Base-by-base conservation (phyloP, 192 early-diverging fungal genomes). In the Podila minutissima region DNA sequence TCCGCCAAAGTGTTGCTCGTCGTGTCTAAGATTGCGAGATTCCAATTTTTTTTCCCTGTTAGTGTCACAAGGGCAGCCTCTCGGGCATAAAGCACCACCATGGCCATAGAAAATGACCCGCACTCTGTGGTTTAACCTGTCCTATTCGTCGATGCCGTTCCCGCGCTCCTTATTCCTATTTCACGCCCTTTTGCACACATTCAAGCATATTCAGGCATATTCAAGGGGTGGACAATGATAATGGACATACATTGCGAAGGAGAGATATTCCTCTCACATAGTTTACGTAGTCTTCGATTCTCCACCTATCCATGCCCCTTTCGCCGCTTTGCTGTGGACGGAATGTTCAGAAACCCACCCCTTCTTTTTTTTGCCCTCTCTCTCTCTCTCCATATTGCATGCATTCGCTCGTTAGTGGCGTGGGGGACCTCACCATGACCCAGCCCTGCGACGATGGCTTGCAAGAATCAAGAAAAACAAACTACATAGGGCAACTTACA, bases 1-100 rank as follows among this genome's bases (percentile, higher is more conserved):
- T 70, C 95, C 95, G 49, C 95, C 96, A 85, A 97, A 96, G 64
- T 96, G 95, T 57, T 96, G 94, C 82, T 97, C 96, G 78, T 97
- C 96, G 82, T 96, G 96, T 2, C 91, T 92, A 58, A 12, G 32
- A 41, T 11, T 28, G 20, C 17, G 6, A 64, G 13, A n/a, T n/a
- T n/a, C 0, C 5, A 6, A 2, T 51, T n/a, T n/a, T 10, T 37
- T 37, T 6, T 10, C 3, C 35, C 9, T 37, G 35, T 41, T 41
- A 41, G 11, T 41, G 12, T 9, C 11, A 41, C 38, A 41, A 41
- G 38, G 7, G 38, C 9, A 41, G 38, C 38, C 11, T 41, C 38
- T 41, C 38, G 38, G 38, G 38, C 38, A 41, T 41, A 41, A 46
- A 15, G 41, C 41, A 17, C 41, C 3, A 46, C 15, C 8, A 46